Evolutionary conservation across 208 protist genomes (phyloP).

Genomic region (Acanthamoeba divionensis): DNA sequence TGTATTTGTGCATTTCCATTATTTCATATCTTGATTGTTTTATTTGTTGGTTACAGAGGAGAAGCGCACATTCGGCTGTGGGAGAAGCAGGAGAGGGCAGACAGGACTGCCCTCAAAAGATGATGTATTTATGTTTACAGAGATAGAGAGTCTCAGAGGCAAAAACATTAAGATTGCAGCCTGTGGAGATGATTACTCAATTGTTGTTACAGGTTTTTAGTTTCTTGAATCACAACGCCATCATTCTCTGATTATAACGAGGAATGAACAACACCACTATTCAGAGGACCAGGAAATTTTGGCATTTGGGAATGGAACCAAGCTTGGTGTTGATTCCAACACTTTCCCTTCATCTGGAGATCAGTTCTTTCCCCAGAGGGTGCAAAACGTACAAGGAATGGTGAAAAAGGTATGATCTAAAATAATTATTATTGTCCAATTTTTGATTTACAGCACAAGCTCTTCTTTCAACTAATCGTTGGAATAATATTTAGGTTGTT

Average conservation of each 20-base stretch:
- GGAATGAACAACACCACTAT: neutral
- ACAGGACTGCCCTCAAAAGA: neutral
- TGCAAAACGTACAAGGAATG: neutral
- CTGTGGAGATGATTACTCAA: neutral
- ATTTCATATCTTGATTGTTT: neutral
- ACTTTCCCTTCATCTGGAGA: neutral
- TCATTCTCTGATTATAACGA: neutral
- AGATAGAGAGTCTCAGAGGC: neutral
- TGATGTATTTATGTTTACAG: neutral
- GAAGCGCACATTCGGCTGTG: neutral
- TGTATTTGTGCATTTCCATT: neutral
- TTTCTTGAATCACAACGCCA: neutral
- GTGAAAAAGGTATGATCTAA: neutral
- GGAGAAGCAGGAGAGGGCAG: neutral
- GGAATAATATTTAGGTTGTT: neutral
- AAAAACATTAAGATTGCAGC: neutral
- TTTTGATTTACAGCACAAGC: neutral
- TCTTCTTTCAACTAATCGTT: neutral
- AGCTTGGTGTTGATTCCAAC: neutral
- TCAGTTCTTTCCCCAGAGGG: neutral
- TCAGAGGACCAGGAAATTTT: neutral
- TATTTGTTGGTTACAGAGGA: neutral
- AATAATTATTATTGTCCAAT: neutral
- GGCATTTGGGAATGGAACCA: slow-evolving; percentile 14
- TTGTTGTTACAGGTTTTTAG: neutral